phyloP scores from a whole-genome alignment of 805 yeast species.

The Metschnikowia santaceciliae region DNA sequence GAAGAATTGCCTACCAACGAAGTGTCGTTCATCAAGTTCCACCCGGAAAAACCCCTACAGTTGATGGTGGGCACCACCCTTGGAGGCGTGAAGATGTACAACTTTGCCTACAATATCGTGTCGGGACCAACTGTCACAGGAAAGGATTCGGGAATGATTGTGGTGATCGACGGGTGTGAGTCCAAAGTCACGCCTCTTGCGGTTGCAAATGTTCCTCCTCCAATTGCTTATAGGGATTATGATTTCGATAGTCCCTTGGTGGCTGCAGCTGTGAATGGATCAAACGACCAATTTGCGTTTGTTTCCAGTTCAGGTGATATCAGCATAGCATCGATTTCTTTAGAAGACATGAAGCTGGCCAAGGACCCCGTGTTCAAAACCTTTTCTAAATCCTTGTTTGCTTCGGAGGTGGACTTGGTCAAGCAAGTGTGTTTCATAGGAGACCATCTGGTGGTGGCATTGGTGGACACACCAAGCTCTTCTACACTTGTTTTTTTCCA shows the following conservation, averaged over 20 bases:
- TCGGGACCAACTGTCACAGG: conserved; percentile 70
- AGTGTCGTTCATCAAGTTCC: conserved; percentile 61
- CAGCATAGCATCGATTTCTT: conserved; percentile 35
- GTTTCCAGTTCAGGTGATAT: conserved; percentile 43
- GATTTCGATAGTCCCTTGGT: conserved; percentile 48
- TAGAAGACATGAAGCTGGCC: conserved; percentile 47
- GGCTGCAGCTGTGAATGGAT: conserved; percentile 60
- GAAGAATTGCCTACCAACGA: conserved; percentile 22
- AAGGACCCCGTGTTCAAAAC: conserved; percentile 41
- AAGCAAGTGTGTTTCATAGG: conserved; percentile 63
- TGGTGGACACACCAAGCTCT: conserved; percentile 49
- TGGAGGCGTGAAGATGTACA: conserved; percentile 53
- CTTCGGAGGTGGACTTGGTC: conserved; percentile 42
- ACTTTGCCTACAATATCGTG: conserved; percentile 58
- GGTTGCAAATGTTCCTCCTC: conserved; percentile 92
- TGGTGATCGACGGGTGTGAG: conserved; percentile 74
- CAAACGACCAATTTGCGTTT: conserved; percentile 57
- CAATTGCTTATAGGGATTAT: conserved; percentile 70
- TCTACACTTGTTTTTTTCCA: conserved; percentile 53
- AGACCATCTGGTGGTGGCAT: conserved; percentile 51
- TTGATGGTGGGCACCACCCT: conserved; percentile 58
- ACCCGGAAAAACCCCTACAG: conserved; percentile 82
- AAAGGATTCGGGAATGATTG: conserved; percentile 68
- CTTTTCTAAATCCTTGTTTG: conserved; percentile 27
- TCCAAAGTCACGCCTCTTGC: conserved; percentile 78